Conservation (phyloP, 2,329 filamentous ascomycete species). For the Alternaria ventricosa region DNA sequence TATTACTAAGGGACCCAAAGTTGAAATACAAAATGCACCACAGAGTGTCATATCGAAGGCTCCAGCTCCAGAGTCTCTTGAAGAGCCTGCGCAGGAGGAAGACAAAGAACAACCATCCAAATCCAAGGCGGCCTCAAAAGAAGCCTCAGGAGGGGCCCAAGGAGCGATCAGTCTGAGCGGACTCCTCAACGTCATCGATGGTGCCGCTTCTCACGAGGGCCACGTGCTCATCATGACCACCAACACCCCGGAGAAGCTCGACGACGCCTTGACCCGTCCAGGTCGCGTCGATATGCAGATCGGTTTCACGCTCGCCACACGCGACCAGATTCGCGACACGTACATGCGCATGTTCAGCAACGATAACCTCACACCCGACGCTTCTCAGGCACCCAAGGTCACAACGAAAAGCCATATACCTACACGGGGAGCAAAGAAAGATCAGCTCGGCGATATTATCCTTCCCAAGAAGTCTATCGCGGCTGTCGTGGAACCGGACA, state of each 20-base stretch:
- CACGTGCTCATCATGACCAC: conserved; percentile 83
- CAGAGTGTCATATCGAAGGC: not conserved
- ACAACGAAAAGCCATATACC: not conserved
- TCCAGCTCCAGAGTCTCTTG: not conserved
- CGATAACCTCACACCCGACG: not conserved
- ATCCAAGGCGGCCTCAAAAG: not conserved
- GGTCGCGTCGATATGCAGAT: conserved; percentile 74
- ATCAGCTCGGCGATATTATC: conserved; percentile 18
- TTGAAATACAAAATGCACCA: not conserved
- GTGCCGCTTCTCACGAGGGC: conserved; percentile 79
- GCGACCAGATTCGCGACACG: conserved; percentile 51
- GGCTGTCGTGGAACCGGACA: conserved; percentile 20
- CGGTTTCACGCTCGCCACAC: conserved; percentile 60
- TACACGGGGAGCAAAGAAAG: not conserved
- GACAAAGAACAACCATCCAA: not conserved
- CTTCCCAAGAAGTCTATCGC: not conserved
- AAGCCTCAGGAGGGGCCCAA: no score
- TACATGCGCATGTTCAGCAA: conserved; percentile 51
- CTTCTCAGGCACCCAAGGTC: not conserved
- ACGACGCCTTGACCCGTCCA: conserved; percentile 75
- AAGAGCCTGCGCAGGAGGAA: not conserved
- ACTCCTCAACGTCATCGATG: conserved; percentile 82
- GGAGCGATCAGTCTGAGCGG: conserved; percentile 74
- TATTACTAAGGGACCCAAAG: not conserved
- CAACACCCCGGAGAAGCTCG: conserved; percentile 75